Evolutionary conservation across 2,329 filamentous ascomycete genomes (phyloP), one percentile per base, ranked within the genome.

Genomic region (Hymenoscyphus linearis): DNA sequence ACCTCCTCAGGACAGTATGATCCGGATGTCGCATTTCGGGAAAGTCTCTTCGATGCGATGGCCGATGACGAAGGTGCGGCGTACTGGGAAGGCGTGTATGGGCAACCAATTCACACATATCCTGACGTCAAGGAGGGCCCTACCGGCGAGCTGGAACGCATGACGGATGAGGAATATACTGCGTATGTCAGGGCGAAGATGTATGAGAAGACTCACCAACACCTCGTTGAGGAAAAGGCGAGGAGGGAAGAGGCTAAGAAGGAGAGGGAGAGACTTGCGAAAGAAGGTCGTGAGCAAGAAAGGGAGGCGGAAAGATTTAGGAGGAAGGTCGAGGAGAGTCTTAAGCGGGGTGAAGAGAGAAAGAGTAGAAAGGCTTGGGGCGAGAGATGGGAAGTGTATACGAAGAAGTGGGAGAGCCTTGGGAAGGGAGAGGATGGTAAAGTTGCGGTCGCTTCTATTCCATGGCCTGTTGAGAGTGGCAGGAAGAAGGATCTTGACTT

Each of bases 11-110:
- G 59, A 63, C 71, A 70, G 64, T 72, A 68, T 0, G 84, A 89
- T 67, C 82, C 90, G 0, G 87, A 91, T 47, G 79, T 82, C 0
- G 91, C 93, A 0, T 99, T 99, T 74, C 87, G 91, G 34, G 91
- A 96, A 74, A 96, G 92, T 0, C 86, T 99, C 4, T 98, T 98
- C 76, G 95, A 99, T 74, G 95, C 95, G 35, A 88, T 99, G 75
- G 93, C 92, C 40, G 95, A 99, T 75, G 93, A 98, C 72, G 95
- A 99, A 76, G 95, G 93, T 54, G 95, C 95, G 1, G 84, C 86
- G 7, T 99, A 95, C 77, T 99, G 95, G 95, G 89, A 97, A 74
- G 85, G 85, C 16, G 90, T 99, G n/a, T 99, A 98, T 75, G 93
- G 92, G 0, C 93, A 98, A 73, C 93, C 95, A 0, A 89, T 98